Percentiles rank a stretch among this genome's conserved stretches.
Conservation (phyloP, 371 early-diverging fungal species). For the Choanephora cucurbitarum region DNA sequence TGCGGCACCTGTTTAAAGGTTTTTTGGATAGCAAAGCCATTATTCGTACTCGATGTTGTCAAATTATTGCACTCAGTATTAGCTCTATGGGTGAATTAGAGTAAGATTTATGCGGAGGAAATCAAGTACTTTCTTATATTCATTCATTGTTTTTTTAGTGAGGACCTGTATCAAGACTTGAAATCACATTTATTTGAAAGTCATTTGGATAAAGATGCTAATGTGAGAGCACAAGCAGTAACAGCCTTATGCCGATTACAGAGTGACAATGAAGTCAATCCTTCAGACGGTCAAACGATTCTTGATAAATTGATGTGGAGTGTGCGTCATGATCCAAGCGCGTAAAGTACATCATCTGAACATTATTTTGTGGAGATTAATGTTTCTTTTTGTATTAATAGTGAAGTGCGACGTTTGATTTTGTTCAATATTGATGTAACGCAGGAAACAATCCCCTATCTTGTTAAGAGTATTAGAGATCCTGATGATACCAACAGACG, state of each 20-base stretch:
- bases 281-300: conserved; percentile 61
- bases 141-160: conserved; percentile 50
- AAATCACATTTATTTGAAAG: conserved; percentile 68
- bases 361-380: no score
- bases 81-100: conserved; percentile 81
- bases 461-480: conserved; percentile 80
- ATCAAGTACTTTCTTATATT: no score
- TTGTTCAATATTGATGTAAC: conserved; percentile 74
- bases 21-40: conserved; percentile 72
- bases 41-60: conserved; percentile 79
- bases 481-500: conserved; percentile 67
- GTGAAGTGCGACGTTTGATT: conserved; percentile 85
- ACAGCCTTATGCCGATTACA: conserved; percentile 80
- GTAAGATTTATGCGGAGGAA: no score
- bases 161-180: conserved; percentile 73
- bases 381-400: conserved; percentile 19
- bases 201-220: conserved; percentile 80
- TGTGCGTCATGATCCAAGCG: conserved; percentile 75
- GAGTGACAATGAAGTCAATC: conserved; percentile 59
- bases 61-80: conserved; percentile 76
- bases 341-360: no score
- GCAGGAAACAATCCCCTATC: conserved; percentile 61
- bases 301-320: conserved; percentile 63
- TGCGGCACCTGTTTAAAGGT: conserved; percentile 73
- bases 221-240: conserved; percentile 80